Base-by-base conservation (phyloP, 2,329 filamentous ascomycete genomes). In the Fusarium liriodendri region DNA sequence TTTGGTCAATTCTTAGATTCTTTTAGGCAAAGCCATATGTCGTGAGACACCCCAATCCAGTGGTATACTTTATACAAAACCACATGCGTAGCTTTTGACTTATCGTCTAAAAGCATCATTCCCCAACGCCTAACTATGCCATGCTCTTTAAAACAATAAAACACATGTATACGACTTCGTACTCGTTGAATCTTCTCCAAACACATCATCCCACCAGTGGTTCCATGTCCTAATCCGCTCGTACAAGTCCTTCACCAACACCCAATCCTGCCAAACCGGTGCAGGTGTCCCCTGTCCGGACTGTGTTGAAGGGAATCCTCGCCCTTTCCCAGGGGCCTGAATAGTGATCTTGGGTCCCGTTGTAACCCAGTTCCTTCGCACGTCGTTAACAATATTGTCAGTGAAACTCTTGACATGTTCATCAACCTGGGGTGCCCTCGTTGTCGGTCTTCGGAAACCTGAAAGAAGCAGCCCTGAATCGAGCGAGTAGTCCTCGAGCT, bases 281-380 rank as follows among this genome's bases (percentile, higher is more conserved):
- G 75, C 68, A 20, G 73, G 66, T 18, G 82, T 79, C 13, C 83
- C 84, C 63, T 82, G 82, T 2, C 79, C 80, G 5, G 81, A 79
- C 60, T 85, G 82, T 20, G 81, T 82, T 27, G 76, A 76, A 6
- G 76, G 66, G 8, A 79, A 76, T 13, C 76, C 79, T 14, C 76
- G 77, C 10, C 72, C 76, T 61, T 79, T 82, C 3, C 80, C 80
- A 6, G 84, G 83, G 5, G 80, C 82, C 64, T 81, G 84, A 27
- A 87, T 81, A 0, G 80, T 82, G 13, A 87, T 81, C 4, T 67
- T 78, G 2, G 77, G 74, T 5, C 74, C 77, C 4, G 78, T 77
- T 1, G 80, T 75, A 9, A 82, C 67, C 88, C 88, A 89, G 47
- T 84, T 86, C 52, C 81, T 82, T 5, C 79, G 78, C 13, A 88